Evolutionary conservation across 192 early-diverging fungal genomes (phyloP).

Genomic region (Blastocladiella britannica): DNA sequence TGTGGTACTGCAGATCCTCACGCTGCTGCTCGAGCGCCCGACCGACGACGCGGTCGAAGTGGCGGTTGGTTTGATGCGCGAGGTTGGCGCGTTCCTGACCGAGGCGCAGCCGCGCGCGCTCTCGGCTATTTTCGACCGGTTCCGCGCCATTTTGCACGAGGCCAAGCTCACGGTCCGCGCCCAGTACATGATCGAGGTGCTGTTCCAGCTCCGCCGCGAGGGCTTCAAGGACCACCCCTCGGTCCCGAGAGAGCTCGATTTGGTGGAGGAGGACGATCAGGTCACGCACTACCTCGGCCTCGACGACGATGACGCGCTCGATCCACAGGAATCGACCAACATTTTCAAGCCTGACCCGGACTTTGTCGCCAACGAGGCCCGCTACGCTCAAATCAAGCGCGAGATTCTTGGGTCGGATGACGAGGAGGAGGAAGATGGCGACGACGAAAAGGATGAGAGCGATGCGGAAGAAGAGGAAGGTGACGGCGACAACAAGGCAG

Average conservation of each 20-base stretch:
- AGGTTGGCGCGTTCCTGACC: conserved; percentile 63
- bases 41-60: conserved; percentile 94
- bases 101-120: conserved; percentile 52
- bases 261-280: conserved; percentile 90
- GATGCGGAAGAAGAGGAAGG: conserved; percentile 17
- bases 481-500: conserved; percentile 20
- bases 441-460: conserved; percentile 20
- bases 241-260: conserved; percentile 53
- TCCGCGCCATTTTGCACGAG: conserved; percentile 80
- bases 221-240: conserved; percentile 78
- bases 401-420: conserved; percentile 64
- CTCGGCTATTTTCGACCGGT: conserved; percentile 75
- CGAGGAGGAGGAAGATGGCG: conserved; percentile 12
- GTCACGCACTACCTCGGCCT: conserved; percentile 67
- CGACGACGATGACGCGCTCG: conserved; percentile 68
- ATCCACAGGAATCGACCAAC: conserved; percentile 57
- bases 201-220: conserved; percentile 85
- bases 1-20: conserved; percentile 64
- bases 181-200: conserved; percentile 93
- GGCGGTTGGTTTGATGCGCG: conserved; percentile 80
- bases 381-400: conserved; percentile 54
- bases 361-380: conserved; percentile 60
- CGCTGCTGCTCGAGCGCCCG: conserved; percentile 56
- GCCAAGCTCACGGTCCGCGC: conserved; percentile 82
- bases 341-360: conserved; percentile 66